Base-by-base conservation (phyloP, 1,139 yeast species). In the Yamadazyma aaseri region DNA sequence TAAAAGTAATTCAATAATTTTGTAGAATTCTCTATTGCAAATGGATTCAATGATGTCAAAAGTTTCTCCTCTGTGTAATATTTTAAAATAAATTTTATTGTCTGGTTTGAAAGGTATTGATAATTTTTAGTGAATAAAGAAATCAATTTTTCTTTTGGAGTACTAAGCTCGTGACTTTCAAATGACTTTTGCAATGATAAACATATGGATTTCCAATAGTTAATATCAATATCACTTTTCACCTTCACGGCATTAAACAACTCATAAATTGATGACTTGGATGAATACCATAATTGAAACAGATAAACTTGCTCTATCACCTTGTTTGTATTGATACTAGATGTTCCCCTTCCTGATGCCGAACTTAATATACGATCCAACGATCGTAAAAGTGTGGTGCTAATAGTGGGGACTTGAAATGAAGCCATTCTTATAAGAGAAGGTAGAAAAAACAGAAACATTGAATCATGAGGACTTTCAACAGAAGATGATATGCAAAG, bases 1-100 rank as follows among this genome's bases (percentile, higher is more conserved):
- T 66, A 79, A 47, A 79, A 81, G 16, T 62, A 58, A 16, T 65
- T 60, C 16, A 80, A 53, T 3, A 81, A 40, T n/a, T 56, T 58
- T 15, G 57, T 53, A 30, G 76, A 60, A 45, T 76, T 75, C 2
- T 61, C 65, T 29, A 59, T 57, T 86, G 89, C 81, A 13, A 66
- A 56, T 0, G 73, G 65, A 28, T 70, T 59, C n/a, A 78, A 50
- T 6, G 79, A 71, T 1, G 79, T 65, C 47, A 89, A 81, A 17
- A 71, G 47, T 33, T 70, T 69, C 35, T 71, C 76, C n/a, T 68
- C 65, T 1, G 60, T 56, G 49, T 76, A 81, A 47, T 63, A 71
- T 6, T 61, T 53, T 24, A 79, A 55, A 1, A 79, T 67, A 38
- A 67, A 66, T 10, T 56, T 45, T 5, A 70, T 63, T 9, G 62